These are phyloP conservation scores for Claviceps spartinae DNA, from an alignment of 2,329 filamentous ascomycete species.

Conservation along the genomic window DNA sequence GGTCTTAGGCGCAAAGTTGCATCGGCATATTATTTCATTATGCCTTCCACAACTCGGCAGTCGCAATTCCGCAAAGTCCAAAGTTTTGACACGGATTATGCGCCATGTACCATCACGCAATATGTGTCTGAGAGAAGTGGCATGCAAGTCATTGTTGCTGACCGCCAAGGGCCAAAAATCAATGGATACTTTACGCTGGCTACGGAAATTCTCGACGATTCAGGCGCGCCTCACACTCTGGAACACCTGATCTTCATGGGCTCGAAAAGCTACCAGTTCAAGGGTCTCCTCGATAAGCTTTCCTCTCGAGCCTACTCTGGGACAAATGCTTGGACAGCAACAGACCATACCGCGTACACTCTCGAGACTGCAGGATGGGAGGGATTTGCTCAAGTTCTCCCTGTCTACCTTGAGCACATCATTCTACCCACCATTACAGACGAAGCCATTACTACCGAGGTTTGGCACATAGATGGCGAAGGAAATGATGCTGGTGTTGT, in stretches of 20 bases:
- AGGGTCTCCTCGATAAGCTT: slow-evolving; percentile 87
- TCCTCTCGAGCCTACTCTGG: slow-evolving; percentile 84
- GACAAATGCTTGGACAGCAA: slow-evolving; percentile 96
- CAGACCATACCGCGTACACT: slow-evolving; percentile 92
- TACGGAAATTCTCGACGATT: slow-evolving; percentile 96
- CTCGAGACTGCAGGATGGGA: slow-evolving; percentile 94
- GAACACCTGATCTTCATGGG: slow-evolving; percentile 81
- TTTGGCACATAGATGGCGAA: slow-evolving; percentile 86
- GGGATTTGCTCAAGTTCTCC: slow-evolving; percentile 86
- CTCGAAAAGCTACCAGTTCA: slow-evolving; percentile 85
- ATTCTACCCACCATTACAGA: slow-evolving; percentile 86
- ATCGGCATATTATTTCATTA: background rate
- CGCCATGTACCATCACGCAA: slow-evolving; percentile 75
- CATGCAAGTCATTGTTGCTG: slow-evolving; percentile 85
- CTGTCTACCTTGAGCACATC: slow-evolving; percentile 90
- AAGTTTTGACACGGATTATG: slow-evolving; percentile 79
- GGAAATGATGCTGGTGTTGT: slow-evolving; percentile 95
- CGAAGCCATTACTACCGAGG: slow-evolving; percentile 85
- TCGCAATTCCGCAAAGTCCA: slow-evolving; percentile 69
- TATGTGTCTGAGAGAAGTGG: slow-evolving; percentile 93
- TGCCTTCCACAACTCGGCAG: slow-evolving; percentile 2
- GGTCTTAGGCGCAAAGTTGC: background rate
- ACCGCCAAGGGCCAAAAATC: slow-evolving; percentile 88
- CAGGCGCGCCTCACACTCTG: slow-evolving; percentile 78
- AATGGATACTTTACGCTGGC: slow-evolving; percentile 90